Evolutionary conservation across 1,284 basidiomycete species (phyloP), one percentile per base, ranked within the genome.

Genomic region (Stygiomarasmius scandens): DNA sequence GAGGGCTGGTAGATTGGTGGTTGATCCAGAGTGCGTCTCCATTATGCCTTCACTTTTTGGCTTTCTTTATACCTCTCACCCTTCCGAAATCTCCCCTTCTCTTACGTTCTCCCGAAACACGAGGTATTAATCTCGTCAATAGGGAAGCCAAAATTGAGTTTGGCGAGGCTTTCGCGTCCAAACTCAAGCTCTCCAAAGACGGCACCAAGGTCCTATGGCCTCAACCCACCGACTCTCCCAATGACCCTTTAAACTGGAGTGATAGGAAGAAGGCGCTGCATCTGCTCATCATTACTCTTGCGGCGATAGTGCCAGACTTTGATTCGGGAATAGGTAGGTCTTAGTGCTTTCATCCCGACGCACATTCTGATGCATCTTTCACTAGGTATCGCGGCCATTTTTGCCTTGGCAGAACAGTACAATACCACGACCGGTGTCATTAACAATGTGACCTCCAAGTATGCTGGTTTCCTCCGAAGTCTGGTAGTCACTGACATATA

Each of bases 221-320:
- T 0, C 85, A 89, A 66, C 86, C 86, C 11, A 79, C 81, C 2
- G 85, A 89, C 62, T 82, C 83, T 36, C 80, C 80, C 1, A 69
- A 79, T 9, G 86, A 89, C 64, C 87, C 87, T 2, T 85, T 87
- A 69, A 89, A 88, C 63, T 86, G 85, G 72, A 70, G 74, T 52
- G 58, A 68, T 44, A 54, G 69, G 19, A 69, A 72, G 32, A 89
- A 88, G 70, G 75, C 76, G 41, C 56, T 86, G 2, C 83, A 84
- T 55, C 69, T 89, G 23, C 59, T 84, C 36, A 84, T 88, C 58
- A 75, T 86, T 56, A 87, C 86, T 0, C 66, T 88, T 36, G 85
- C 87, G 9, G 84, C 87, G 2, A 81, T 89, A 38, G 81, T 87
- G 11, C 87, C 87, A 0, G 87, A 88, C 64, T 88, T 89, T 61